phyloP scores from a whole-genome alignment of 306 rosid species.

The Sicyos edulis region DNA sequence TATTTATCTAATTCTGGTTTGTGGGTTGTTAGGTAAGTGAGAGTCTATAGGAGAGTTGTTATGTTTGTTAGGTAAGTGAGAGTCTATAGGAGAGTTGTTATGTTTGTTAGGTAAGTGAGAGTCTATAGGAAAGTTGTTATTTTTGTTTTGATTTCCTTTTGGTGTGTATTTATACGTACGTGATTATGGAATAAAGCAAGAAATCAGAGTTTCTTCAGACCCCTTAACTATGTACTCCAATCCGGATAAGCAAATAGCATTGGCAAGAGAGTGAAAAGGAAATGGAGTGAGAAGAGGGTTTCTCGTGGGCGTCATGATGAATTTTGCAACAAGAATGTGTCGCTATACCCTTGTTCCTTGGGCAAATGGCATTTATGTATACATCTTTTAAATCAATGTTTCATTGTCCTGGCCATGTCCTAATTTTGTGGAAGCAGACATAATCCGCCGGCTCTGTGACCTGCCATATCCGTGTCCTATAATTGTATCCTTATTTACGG shows the following conservation, averaged over 20 bases:
- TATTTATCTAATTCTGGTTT: too few relatives aligned
- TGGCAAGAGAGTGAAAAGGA: neutral
- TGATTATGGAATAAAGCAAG: too few relatives aligned
- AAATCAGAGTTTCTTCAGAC: too few relatives aligned
- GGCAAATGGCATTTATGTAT: neutral
- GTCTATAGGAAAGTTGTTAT: too few relatives aligned
- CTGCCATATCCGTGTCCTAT: neutral
- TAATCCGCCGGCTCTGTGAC: neutral
- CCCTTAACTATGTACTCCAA: neutral
- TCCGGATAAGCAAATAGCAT: neutral
- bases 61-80: too few relatives aligned
- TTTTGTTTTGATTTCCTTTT: too few relatives aligned
- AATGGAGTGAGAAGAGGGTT: neutral
- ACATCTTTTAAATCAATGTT: neutral
- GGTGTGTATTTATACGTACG: too few relatives aligned
- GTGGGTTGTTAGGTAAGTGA: too few relatives aligned
- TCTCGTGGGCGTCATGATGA: neutral
- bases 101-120: too few relatives aligned
- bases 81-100: too few relatives aligned
- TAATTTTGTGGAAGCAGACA: neutral
- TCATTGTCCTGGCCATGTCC: neutral
- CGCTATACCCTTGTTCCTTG: neutral
- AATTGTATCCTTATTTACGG: neutral
- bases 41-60: too few relatives aligned
- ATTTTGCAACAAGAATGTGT: neutral